A percentile compares a stretch with the other conserved stretches of the same genome.
These are phyloP conservation scores for Cutaneotrichosporon sp. DNA, from an alignment of 1,284 basidiomycete genomes.

Conservation along the genomic window DNA sequence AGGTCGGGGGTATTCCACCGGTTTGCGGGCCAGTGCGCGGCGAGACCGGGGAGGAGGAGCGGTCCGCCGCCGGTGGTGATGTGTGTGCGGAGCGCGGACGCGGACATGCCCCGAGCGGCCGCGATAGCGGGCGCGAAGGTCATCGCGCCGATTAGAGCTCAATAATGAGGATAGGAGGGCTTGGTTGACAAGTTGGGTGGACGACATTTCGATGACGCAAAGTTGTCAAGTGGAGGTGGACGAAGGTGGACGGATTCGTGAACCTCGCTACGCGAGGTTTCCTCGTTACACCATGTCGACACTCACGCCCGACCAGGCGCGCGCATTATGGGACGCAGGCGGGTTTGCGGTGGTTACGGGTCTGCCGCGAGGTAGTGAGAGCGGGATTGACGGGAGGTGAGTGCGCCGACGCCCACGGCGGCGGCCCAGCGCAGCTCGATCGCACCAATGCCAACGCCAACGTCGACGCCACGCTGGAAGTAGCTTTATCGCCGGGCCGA, in stretches of 20 bases:
- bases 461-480: too few relatives aligned
- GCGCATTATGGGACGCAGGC: conserved; percentile 44
- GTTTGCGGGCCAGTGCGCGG: conserved; percentile 24
- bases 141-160: neutral
- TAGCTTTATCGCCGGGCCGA: too few relatives aligned
- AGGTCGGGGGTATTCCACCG: conserved; percentile 26
- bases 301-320: conserved; percentile 40
- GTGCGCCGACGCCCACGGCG: neutral
- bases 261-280: too few relatives aligned
- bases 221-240: too few relatives aligned
- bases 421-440: too few relatives aligned
- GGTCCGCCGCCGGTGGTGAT: conserved; percentile 11
- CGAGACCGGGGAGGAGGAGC: conserved; percentile 25
- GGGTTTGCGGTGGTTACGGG: conserved; percentile 42
- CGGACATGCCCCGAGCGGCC: neutral
- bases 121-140: neutral
- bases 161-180: too few relatives aligned
- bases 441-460: too few relatives aligned
- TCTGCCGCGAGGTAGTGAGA: conserved; percentile 39
- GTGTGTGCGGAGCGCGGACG: conserved; percentile 22
- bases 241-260: too few relatives aligned
- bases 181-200: neutral
- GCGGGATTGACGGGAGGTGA: conserved; percentile 46
- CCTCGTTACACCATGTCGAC: neutral
- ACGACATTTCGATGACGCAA: too few relatives aligned